A percentile compares a stretch with the other conserved stretches of the same genome.
Evolutionary conservation across 2,329 filamentous ascomycete genomes (phyloP).

Genomic region (Sporothrix globosa): DNA sequence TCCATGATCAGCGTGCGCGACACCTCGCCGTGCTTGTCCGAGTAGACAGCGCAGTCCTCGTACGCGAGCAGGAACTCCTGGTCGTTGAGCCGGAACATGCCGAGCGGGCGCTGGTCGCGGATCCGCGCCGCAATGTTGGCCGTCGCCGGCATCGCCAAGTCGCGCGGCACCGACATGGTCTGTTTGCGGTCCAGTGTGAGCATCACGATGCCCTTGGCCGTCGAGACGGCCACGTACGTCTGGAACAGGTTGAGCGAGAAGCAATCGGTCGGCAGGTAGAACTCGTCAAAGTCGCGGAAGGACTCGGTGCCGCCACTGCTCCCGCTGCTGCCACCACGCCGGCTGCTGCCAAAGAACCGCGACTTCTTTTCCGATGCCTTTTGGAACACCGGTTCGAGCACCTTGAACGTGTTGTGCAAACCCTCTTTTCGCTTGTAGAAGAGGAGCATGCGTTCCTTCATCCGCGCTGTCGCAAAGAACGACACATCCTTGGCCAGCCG

Average conservation of each 20-base stretch:
- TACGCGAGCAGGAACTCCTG: slow-evolving; percentile 93
- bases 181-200: slow-evolving; percentile 97
- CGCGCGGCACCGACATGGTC: slow-evolving; percentile 83
- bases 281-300: slow-evolving; percentile 98
- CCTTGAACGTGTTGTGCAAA: slow-evolving; percentile 91
- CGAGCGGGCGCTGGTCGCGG: slow-evolving; percentile 79
- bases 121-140: slow-evolving; percentile 84
- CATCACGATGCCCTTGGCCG: slow-evolving; percentile 90
- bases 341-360: slow-evolving; percentile 64
- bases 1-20: slow-evolving; percentile 95
- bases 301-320: slow-evolving; percentile 76
- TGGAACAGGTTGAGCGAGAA: slow-evolving; percentile 96
- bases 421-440: slow-evolving; percentile 98
- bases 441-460: slow-evolving; percentile 94
- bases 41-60: slow-evolving; percentile 94
- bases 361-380: slow-evolving; percentile 85
- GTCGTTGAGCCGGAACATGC: slow-evolving; percentile 94
- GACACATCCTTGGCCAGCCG: slow-evolving; percentile 90
- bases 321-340: slow-evolving; percentile 56
- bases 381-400: slow-evolving; percentile 92
- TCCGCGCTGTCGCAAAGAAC: slow-evolving; percentile 92
- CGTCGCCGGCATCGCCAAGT: slow-evolving; percentile 76
- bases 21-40: slow-evolving; percentile 97
- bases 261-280: slow-evolving; percentile 95
- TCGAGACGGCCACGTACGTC: slow-evolving; percentile 87